These are phyloP conservation scores for Escovopsis weberi DNA, from an alignment of 2,329 filamentous ascomycete genomes.

Conservation along the genomic window DNA sequence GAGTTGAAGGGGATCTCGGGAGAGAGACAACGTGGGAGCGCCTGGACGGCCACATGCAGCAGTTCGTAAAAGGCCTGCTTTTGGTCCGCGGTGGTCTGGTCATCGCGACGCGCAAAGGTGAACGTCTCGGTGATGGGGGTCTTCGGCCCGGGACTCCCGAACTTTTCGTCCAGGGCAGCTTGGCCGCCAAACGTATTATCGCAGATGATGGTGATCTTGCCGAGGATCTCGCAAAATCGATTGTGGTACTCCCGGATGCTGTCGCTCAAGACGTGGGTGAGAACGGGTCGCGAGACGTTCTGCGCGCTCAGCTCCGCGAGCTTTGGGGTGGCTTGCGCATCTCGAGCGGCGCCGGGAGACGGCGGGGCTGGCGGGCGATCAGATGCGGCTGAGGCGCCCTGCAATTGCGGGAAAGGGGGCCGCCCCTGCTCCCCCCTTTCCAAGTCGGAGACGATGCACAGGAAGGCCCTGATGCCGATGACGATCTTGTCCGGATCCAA, in stretches of 20 bases:
- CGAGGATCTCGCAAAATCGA: conserved; percentile 86
- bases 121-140: conserved; percentile 93
- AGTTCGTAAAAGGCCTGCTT: conserved; percentile 94
- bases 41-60: conserved; percentile 88
- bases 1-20: conserved; percentile 85
- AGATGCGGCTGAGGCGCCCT: conserved; percentile 21
- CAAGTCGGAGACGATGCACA: conserved; percentile 83
- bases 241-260: conserved; percentile 72
- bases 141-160: conserved; percentile 73
- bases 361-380: conserved; percentile 13
- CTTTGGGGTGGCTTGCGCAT: too few relatives aligned
- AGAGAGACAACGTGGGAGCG: conserved; percentile 83
- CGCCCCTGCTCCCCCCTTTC: conserved; percentile 66
- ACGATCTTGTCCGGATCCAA: conserved; percentile 94
- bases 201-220: conserved; percentile 90
- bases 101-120: conserved; percentile 74
- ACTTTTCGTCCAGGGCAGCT: conserved; percentile 89
- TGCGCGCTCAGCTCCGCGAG: conserved; percentile 34
- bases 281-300: conserved; percentile 49
- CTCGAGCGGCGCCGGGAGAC: conserved; percentile 4
- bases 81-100: conserved; percentile 59
- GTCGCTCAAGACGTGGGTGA: conserved; percentile 53
- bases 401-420: conserved; percentile 73
- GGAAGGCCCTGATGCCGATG: conserved; percentile 88
- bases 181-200: conserved; percentile 96